phyloP scores from a whole-genome alignment of 768 basidiomycete species.

The Lenzites betulinus region DNA sequence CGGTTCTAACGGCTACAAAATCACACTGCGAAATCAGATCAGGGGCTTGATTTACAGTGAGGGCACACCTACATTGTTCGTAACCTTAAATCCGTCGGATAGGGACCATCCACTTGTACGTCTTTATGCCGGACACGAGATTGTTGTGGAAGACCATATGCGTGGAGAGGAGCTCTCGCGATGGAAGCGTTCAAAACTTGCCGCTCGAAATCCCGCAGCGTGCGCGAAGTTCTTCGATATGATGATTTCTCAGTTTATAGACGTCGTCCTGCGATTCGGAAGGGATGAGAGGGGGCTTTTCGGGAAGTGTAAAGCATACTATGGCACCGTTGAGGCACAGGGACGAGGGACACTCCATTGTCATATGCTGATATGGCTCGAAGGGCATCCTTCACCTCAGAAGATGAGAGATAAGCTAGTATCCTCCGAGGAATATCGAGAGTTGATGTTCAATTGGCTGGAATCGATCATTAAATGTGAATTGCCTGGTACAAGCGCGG shows the following conservation, averaged over 20 bases:
- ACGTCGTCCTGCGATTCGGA: neutral
- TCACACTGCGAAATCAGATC: neutral
- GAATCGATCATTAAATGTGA: neutral
- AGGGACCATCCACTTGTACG: neutral
- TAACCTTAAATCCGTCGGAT: constrained; percentile 1
- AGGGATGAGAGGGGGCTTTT: neutral
- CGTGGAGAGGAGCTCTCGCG: neutral
- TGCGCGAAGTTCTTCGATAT: neutral
- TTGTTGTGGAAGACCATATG: neutral
- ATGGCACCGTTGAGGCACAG: constrained; percentile 32
- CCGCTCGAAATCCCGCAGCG: no score
- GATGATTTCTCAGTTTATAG: constrained; percentile 1
- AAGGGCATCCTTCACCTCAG: constrained; percentile 26
- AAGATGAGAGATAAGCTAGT: constrained; percentile 14
- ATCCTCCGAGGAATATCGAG: neutral
- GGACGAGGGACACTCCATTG: constrained; percentile 35
- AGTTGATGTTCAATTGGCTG: neutral
- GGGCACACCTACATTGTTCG: constrained; percentile 3
- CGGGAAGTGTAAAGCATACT: constrained; percentile 19
- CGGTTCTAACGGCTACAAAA: neutral
- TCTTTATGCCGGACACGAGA: neutral
- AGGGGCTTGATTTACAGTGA: neutral
- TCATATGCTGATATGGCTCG: constrained; percentile 35
- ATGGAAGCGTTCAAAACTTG: neutral
- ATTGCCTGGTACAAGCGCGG: neutral